Base-by-base conservation (phyloP, 768 basidiomycete genomes). In the Pholiota conissans region DNA sequence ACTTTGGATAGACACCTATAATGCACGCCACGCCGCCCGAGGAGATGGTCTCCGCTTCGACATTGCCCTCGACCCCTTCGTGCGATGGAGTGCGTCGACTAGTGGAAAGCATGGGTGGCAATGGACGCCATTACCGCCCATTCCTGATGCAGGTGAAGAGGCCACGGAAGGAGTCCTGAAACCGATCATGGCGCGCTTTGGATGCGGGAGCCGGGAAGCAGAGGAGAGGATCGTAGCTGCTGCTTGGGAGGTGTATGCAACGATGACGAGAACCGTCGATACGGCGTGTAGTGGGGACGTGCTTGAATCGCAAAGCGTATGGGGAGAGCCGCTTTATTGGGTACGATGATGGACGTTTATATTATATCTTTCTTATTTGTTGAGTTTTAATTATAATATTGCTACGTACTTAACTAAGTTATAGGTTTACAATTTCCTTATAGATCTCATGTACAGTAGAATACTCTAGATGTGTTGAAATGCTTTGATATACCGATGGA, bases 1-100 rank as follows among this genome's bases (percentile, higher is more conserved):
- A 0, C 22, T 52, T 11, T 52, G 50, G 50, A 52, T 52, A 3
- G 50, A 52, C 16, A 29, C 50, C 22, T 52, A 52, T 35, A 52
- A 52, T 16, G 50, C 50, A 10, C 50, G 50, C 9, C 50, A 39
- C 14, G 50, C 35, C n/a, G 14, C 18, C 13, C 18, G 50, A 3
- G 35, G 50, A 5, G 50, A 52, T 24, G 50, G 50, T 26, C 32
- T 52, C 13, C 50, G 50, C 1, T 39, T 52, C 22, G 50, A 39
- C 35, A 52, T 52, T 9, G 35, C 35, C 6, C 35, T 35, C 35
- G 50, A 39, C 13, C 35, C 35, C 3, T 26, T 28, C 34, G 35
- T 52, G 24, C 50, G 26, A 13, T 52, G 50, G 50, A 22, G 11
- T 10, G 3, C 30, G 0, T 1, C 27, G 11, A 14, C 13, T 11